These are phyloP conservation scores for Rhizopogon vesiculosus DNA, from an alignment of 768 basidiomycete species.

Conservation along the genomic window DNA sequence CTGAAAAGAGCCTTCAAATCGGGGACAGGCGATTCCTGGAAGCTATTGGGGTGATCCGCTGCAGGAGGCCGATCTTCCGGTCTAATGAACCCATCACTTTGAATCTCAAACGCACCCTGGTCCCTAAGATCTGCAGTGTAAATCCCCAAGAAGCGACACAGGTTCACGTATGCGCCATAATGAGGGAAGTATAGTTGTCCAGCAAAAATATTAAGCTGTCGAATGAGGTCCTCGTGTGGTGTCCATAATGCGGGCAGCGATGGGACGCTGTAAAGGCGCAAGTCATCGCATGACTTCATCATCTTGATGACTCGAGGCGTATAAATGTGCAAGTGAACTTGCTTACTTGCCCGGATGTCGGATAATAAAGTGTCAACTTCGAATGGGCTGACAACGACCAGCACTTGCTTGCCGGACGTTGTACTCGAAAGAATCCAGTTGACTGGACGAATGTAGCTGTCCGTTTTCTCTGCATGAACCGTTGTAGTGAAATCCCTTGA, in stretches of 20 bases:
- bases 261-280: conserved; percentile 18
- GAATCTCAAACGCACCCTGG: conserved; percentile 34
- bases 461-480: conserved; percentile 7
- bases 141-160: conserved; percentile 35
- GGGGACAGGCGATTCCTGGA: conserved; percentile 31
- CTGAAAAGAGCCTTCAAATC: conserved; percentile 16
- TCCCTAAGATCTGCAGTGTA: conserved; percentile 38
- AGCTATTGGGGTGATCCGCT: conserved; percentile 12
- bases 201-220: conserved; percentile 39
- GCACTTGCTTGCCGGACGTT: conserved; percentile 18
- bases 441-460: conserved; percentile 34
- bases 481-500: conserved; percentile 13
- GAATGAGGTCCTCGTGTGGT: conserved; percentile 10
- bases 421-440: conserved; percentile 39
- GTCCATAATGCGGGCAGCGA: conserved; percentile 12
- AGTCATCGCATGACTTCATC: conserved; percentile 33
- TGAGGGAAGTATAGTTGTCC: conserved; percentile 39
- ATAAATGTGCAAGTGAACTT: conserved; percentile 38
- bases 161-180: conserved; percentile 24
- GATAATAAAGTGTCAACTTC: conserved; percentile 36
- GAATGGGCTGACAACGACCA: conserved; percentile 36
- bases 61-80: conserved; percentile 5
- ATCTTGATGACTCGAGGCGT: conserved; percentile 29
- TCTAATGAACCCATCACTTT: conserved; percentile 18
- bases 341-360: conserved; percentile 26